Base-by-base conservation (phyloP, 306 rosid species). In the Urtica urens region DNA sequence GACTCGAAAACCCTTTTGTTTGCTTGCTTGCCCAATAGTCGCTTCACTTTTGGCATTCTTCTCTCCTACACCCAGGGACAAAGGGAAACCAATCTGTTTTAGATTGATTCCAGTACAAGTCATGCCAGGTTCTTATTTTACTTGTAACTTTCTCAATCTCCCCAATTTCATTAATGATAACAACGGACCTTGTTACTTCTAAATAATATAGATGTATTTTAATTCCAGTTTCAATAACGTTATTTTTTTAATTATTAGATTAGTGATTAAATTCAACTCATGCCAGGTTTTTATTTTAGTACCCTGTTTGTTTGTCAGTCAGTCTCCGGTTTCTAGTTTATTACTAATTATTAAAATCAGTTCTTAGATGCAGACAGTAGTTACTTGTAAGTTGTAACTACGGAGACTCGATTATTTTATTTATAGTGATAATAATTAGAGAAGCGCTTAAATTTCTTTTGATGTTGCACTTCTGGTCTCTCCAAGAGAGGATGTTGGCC, bases 401-500 rank as follows among this genome's bases (percentile, higher is more conserved):
- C 29, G 9, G 19, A 48, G 34, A 17, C 19, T 16, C 21, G 29
- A 26, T 15, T 2, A 48, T 48, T 48, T 48, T 12, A 7, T 15
- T 12, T 13, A 41, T 41, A 17, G 9, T 19, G 6, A 11, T 23
- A 47, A 23, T 24, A n/a, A 23, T 38, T 9, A 15, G 21, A 53
- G 3, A 35, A 10, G 23, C 18, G 45, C 41, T 31, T 2, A 2
- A 60, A 10, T 41, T 51, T 38, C 27, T n/a, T 51, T 21, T 10
- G 20, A 10, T 53, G 17, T 64, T 42, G 23, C 46, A 24, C 51
- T 62, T 38, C 44, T 24, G 40, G 15, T 53, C 49, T 66, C 35
- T 66, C 35, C 47, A 53, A 55, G 62, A 64, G 46, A 33, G 62
- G 66, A 68, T 63, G 43, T 75, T 70, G 51, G 54, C 59, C 75